Evolutionary conservation across 2,329 filamentous ascomycete genomes (phyloP), one percentile per base, ranked within the genome.

Genomic region (Didymellaceae sp.): DNA sequence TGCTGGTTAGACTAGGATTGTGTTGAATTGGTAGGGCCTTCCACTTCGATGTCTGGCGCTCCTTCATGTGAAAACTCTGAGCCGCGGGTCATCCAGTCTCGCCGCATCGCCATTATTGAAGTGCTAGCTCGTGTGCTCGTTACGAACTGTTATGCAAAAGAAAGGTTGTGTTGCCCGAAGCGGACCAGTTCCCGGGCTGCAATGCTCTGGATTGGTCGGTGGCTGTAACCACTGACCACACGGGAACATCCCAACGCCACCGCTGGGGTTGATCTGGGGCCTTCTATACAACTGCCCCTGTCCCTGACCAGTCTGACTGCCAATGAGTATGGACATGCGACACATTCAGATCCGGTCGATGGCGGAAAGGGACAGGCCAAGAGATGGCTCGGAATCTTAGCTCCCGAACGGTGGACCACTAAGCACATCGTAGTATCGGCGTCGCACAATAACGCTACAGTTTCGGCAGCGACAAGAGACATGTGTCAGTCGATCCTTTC

Each of bases 31-130:
- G 26, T 38, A 18, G 38, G 42, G 37, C 48, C 47, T n/a, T 45
- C 43, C 26, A 28, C 25, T 18, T 34, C 20, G 38, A 43, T 30
- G 48, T 41, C 32, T 42, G 45, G 41, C 42, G 32, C 37, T 41
- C 37, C 26, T 63, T 58, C 61, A 65, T 54, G 52, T 65, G 62
- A 65, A 65, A 53, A 38, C 17, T 38, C 40, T 40, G 47, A 35
- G 43, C 40, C 48, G 55, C 31, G 39, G 51, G 55, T 51, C 47
- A 21, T 14, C 34, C 47, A 25, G 37, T 42, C 40, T 49, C 39
- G 56, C 45, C 44, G 35, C 42, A 52, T 39, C 41, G 41, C 17
- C n/a, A 38, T 54, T 49, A 55, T 58, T 57, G 51, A n/a, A 53
- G 37, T 52, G 25, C 43, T 50, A 45, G 52, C 45, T 52, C 46